Base-by-base conservation (phyloP, 257 asterid genomes). In the Gentiana macrophylla region DNA sequence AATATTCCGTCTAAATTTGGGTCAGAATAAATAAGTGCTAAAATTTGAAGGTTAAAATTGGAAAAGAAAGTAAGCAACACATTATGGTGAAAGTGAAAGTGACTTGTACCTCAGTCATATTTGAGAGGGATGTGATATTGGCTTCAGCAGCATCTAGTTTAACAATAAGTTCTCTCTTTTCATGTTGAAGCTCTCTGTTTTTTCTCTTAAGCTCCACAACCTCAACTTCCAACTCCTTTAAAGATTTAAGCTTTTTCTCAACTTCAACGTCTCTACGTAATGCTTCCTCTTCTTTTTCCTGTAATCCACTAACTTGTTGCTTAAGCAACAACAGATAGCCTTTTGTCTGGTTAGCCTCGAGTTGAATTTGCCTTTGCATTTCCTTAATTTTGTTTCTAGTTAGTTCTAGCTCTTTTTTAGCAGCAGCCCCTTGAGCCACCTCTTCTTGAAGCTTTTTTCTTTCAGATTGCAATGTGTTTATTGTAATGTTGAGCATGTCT, bases 131-230 rank as follows among this genome's bases (percentile, higher is more conserved):
- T 41, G 72, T 69, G n/a, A 81, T 79, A 70, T 69, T 83, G 60
- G 86, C 70, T 58, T 92, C 93, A 10, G 93, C 82, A 53, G 94
- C 69, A 67, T 83, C 94, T 0, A 88, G 75, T 75, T 92, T 92
- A 55, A 88, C 74, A 5, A 67, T 50, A 45, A 92, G 65, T 55
- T 92, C 97, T 75, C 98, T 74, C 73, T 88, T 88, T 68, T 92
- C 98, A 59, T 81, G 78, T 70, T 85, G 98, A 70, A 92, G 95
- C 72, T 92, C 98, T 75, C 68, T 92, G 74, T 88, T 92, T 83
- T 76, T 78, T 73, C 97, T 78, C 81, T 81, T 88, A 11, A 92
- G 84, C 76, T 92, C 98, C 81, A 88, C 73, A 45, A 83, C 94
- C 63, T 82, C 97, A 41, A 87, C 90, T 62, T 87, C 97, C 74